Percentiles rank a stretch among this genome's conserved stretches.
phyloP scores from a whole-genome alignment of 495 filamentous ascomycete species.

The Neurospora sp. region DNA sequence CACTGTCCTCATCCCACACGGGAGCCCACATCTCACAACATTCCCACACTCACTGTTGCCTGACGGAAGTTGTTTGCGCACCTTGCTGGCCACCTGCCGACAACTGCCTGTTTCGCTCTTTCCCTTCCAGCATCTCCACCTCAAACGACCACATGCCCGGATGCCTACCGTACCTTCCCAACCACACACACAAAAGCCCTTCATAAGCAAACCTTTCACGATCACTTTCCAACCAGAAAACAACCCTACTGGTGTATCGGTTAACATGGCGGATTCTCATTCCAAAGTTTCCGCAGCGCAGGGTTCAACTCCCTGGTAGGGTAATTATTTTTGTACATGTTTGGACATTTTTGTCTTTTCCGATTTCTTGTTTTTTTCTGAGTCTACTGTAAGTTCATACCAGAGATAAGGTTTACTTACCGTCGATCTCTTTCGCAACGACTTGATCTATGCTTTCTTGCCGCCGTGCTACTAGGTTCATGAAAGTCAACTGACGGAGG shows the following conservation, averaged over 20 bases:
- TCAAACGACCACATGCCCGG: background rate
- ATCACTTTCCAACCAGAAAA: background rate
- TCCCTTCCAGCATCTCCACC: background rate
- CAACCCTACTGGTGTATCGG: slow-evolving; percentile 8
- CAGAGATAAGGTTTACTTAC: no score
- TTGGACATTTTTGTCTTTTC: no score
- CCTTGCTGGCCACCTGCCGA: background rate
- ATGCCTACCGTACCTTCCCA: background rate
- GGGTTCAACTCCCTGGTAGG: slow-evolving; percentile 1
- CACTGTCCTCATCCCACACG: background rate
- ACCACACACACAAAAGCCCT: background rate
- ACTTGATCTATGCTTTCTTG: no score
- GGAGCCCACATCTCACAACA: background rate
- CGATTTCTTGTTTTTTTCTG: no score
- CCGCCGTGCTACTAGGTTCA: no score
- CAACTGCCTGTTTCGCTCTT: background rate
- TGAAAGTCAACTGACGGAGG: no score
- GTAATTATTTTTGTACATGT: background rate
- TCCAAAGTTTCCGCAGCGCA: slow-evolving; percentile 1
- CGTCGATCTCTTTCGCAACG: no score
- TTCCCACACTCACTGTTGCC: background rate
- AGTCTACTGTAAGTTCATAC: no score
- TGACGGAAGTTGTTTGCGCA: background rate
- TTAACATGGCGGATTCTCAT: slow-evolving; percentile 11
- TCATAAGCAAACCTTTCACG: background rate